Base-by-base conservation (phyloP, 768 basidiomycete species). In the Termitomyces sp. region DNA sequence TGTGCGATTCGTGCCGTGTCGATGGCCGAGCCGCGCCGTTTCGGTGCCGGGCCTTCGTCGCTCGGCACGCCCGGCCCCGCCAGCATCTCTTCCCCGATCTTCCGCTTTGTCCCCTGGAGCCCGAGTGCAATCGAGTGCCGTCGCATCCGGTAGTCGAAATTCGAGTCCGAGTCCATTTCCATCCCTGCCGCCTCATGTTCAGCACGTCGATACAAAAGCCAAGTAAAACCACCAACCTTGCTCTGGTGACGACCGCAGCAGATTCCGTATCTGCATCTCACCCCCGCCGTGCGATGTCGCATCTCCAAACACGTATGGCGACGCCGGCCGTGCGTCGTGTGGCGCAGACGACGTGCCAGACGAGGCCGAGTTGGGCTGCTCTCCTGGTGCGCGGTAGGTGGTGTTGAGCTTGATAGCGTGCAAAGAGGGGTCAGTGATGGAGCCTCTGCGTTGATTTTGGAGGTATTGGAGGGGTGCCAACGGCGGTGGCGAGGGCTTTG, bases 21-120 rank as follows among this genome's bases (percentile, higher is more conserved):
- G 62, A 91, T 80, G 22, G 87, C 82, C 17, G 93, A 94, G 32
- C 90, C 87, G 46, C 92, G 82, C 61, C 92, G 83, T 69, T 94
- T 94, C 45, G 86, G 81, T 17, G 88, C 83, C 37, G 87, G 90
- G 8, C 73, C 82, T 55, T 88, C 85, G 75, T 83, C 54, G 71
- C 81, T 84, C 19, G 83, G 80, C 44, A 85, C 73, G 37, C 87
- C 88, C 47, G 84, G 84, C 17, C 87, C 88, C 42, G 79, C 76
- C 50, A 90, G 74, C 58, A 79, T 70, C 61, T 88, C 88, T 61
- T 85, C 84, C 46, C 77, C 77, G 30, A 90, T 85, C 73, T 93
- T 93, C 61, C 91, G 81, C 69, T 93, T 93, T 55, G 82, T 84
- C 51, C 89, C 88, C 64, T 84, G 83, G 0, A 74, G 76, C 60